A percentile compares a stretch with the other conserved stretches of the same genome.
These are phyloP conservation scores for Sordaria brevicollis DNA, from an alignment of 495 filamentous ascomycete genomes.

Conservation along the genomic window DNA sequence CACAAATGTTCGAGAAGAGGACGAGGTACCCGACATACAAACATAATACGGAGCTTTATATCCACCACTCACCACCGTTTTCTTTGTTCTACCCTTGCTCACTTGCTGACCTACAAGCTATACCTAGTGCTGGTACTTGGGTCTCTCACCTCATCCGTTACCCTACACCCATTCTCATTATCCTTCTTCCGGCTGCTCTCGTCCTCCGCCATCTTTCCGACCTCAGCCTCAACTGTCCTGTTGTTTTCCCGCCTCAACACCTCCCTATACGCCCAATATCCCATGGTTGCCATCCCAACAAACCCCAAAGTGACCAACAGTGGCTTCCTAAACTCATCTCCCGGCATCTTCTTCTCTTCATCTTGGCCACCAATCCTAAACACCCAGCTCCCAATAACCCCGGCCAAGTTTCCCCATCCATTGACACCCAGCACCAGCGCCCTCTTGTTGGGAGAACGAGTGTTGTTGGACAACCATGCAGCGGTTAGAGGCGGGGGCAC, in stretches of 20 bases:
- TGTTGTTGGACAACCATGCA: conserved; percentile 49
- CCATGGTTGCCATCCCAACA: conserved; percentile 30
- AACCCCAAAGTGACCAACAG: conserved; percentile 34
- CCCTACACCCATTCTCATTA: neutral
- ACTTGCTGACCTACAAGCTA: neutral
- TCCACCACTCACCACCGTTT: neutral
- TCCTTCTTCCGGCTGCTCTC: neutral
- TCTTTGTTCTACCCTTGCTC: neutral
- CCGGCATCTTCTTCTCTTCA: neutral
- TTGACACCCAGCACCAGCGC: conserved; percentile 47
- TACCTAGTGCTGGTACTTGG: neutral
- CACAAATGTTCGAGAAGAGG: neutral
- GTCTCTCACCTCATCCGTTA: neutral
- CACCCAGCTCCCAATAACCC: conserved; percentile 36
- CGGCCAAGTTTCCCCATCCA: conserved; percentile 50
- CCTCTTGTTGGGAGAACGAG: conserved; percentile 31
- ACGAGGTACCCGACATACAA: neutral
- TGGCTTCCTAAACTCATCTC: conserved; percentile 13
- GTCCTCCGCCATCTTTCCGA: neutral
- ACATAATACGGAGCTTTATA: neutral
- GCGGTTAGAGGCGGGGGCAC: conserved; percentile 45
- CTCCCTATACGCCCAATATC: conserved; percentile 27
- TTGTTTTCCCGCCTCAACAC: neutral
- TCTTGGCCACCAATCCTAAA: conserved; percentile 18
- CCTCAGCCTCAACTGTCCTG: neutral